These are phyloP conservation scores for Hymenotorrendiella dingleyae DNA, from an alignment of 2,329 filamentous ascomycete species.

Conservation along the genomic window DNA sequence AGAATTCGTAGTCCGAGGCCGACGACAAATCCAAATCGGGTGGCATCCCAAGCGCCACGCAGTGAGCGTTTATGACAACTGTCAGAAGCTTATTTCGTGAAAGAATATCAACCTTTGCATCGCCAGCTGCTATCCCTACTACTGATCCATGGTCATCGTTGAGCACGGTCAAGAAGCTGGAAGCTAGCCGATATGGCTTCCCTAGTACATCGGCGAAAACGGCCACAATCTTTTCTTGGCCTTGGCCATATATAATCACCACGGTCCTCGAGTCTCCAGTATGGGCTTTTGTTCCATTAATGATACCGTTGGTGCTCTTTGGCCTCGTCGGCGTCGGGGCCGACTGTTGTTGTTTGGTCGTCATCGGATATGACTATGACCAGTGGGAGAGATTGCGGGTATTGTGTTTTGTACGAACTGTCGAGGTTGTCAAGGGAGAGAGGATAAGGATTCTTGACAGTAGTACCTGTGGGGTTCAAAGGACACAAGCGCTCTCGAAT, in stretches of 20 bases:
- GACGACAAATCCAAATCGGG: slow-evolving; percentile 61
- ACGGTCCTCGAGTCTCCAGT: slow-evolving; percentile 52
- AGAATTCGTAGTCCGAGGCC: slow-evolving; percentile 77
- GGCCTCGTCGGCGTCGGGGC: slow-evolving; percentile 44
- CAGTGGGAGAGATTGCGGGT: not conserved
- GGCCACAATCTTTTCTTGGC: slow-evolving; percentile 68
- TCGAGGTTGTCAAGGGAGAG: slow-evolving; percentile 6
- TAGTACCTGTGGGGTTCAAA: slow-evolving; percentile 6
- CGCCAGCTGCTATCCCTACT: slow-evolving; percentile 55
- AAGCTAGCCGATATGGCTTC: slow-evolving; percentile 59
- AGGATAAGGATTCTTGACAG: slow-evolving; percentile 5
- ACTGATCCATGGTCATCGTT: slow-evolving; percentile 56
- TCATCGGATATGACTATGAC: slow-evolving; percentile 25
- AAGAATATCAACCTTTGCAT: slow-evolving; percentile 52
- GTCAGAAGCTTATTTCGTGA: slow-evolving; percentile 53
- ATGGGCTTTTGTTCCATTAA: slow-evolving; percentile 29
- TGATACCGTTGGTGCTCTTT: slow-evolving; percentile 32
- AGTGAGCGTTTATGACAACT: slow-evolving; percentile 71
- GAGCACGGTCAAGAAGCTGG: slow-evolving; percentile 48
- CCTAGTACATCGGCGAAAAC: slow-evolving; percentile 75
- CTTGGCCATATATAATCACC: slow-evolving; percentile 62
- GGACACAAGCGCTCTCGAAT: slow-evolving; percentile 4
- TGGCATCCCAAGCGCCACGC: slow-evolving; percentile 63
- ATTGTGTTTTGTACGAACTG: no score
- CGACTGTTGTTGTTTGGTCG: slow-evolving; percentile 43